phyloP scores from a whole-genome alignment of 2,329 filamentous ascomycete genomes.

The Sporothrix luriei region DNA sequence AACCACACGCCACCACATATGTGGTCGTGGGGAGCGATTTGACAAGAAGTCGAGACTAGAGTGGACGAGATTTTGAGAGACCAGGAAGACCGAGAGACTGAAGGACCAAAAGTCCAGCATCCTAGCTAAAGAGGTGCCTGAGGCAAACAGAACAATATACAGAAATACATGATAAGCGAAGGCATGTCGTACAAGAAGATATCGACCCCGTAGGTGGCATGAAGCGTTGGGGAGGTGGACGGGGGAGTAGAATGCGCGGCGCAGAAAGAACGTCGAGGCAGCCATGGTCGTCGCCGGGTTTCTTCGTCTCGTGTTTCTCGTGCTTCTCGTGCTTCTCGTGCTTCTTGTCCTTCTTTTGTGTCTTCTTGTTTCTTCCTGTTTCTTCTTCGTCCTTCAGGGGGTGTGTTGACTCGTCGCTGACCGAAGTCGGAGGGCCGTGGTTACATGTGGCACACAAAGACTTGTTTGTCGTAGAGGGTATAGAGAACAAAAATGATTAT shows the following conservation, averaged over 20 bases:
- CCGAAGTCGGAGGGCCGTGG: constrained; percentile 15
- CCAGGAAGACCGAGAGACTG: constrained; percentile 6
- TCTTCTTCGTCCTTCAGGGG: constrained; percentile 23
- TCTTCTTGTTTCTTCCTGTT: constrained; percentile 21
- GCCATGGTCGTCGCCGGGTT: background rate
- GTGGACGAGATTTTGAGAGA: constrained; percentile 7
- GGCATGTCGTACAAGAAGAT: background rate
- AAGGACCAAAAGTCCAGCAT: background rate
- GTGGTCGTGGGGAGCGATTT: background rate
- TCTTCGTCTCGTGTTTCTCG: constrained; percentile 2
- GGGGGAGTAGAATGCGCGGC: background rate
- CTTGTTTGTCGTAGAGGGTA: constrained; percentile 16
- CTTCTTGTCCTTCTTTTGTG: constrained; percentile 22
- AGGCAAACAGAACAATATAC: constrained; percentile 20
- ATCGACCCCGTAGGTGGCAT: background rate
- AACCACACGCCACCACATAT: background rate
- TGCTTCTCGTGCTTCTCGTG: constrained; percentile 25
- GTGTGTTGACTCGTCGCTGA: constrained; percentile 12
- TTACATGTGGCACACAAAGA: constrained; percentile 22
- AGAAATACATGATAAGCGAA: constrained; percentile 9
- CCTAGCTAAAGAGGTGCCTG: background rate
- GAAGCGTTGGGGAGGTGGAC: background rate
- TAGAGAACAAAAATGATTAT: constrained; percentile 20
- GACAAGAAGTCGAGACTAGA: background rate
- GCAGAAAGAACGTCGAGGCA: constrained; percentile 7